Conservation (phyloP, 83 land plant species). For the Larix sibirica region DNA sequence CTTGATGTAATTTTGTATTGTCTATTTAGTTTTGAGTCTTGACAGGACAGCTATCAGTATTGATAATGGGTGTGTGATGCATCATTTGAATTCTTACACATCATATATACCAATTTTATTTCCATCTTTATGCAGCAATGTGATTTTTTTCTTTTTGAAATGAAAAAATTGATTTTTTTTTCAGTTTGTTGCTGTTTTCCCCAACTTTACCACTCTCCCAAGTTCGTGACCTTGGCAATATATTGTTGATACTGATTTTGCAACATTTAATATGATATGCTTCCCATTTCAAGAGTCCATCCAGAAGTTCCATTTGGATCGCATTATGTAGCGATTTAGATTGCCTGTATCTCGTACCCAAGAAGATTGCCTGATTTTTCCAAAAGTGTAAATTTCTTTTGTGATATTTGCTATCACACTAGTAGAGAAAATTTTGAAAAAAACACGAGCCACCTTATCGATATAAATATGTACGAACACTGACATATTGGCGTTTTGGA, state of each 20-base stretch:
- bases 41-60: too few species aligned
- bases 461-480: background rate
- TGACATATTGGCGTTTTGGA: constrained; percentile 7
- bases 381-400: background rate
- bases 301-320: background rate
- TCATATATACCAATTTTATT: too few species aligned
- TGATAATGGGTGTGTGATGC: too few species aligned
- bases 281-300: background rate
- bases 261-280: too few species aligned
- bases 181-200: background rate
- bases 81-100: too few species aligned
- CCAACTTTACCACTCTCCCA: background rate
- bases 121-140: too few species aligned
- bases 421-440: background rate
- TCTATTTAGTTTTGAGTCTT: too few species aligned
- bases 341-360: background rate
- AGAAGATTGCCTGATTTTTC: too few species aligned
- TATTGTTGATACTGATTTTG: background rate
- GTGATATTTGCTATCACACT: background rate
- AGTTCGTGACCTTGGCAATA: background rate
- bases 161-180: too few species aligned
- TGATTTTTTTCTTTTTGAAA: too few species aligned
- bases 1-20: too few species aligned
- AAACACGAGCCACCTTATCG: background rate
- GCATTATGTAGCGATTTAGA: background rate